These are phyloP conservation scores for Chalciporus pseudorubinellus DNA, from an alignment of 768 basidiomycete species.

Conservation along the genomic window DNA sequence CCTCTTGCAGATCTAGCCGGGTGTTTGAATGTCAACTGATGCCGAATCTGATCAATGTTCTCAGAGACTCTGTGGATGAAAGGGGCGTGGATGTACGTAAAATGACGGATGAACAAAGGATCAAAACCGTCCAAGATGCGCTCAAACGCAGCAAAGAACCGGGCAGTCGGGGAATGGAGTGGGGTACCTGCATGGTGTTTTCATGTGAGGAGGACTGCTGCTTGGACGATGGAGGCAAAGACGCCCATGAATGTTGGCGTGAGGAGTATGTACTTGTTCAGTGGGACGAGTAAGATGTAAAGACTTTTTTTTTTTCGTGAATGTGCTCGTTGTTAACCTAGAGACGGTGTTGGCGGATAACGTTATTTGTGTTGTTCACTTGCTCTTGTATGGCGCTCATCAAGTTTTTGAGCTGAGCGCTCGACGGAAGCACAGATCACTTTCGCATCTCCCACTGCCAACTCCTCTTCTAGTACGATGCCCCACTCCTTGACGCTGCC, in stretches of 20 bases:
- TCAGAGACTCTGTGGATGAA: constrained; percentile 38
- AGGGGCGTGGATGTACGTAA: constrained; percentile 29
- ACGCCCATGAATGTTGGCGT: constrained; percentile 51
- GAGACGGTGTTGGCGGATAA: constrained; percentile 6
- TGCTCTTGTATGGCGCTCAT: constrained; percentile 8
- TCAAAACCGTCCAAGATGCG: constrained; percentile 54
- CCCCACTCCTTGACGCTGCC: constrained; percentile 24
- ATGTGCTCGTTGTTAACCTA: constrained; percentile 1
- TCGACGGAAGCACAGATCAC: constrained; percentile 25
- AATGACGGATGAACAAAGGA: constrained; percentile 66
- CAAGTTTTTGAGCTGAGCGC: constrained; percentile 20
- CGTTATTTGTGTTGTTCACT: constrained; percentile 25
- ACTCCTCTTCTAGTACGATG: constrained; percentile 15
- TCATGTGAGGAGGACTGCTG: constrained; percentile 84
- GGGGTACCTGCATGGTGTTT: constrained; percentile 91
- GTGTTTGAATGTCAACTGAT: constrained; percentile 94
- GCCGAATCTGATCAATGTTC: constrained; percentile 86
- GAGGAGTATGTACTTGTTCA: constrained; percentile 77
- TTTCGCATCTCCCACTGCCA: constrained; percentile 16
- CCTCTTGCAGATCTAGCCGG: constrained; percentile 60
- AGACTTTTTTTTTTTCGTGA: not conserved
- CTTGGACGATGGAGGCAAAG: constrained; percentile 39
- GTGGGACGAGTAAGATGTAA: constrained; percentile 55
- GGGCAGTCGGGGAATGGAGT: constrained; percentile 77
- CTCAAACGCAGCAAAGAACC: constrained; percentile 47